Evolutionary conservation across 768 basidiomycete species (phyloP).

Genomic region (Holtermannia corniformis): DNA sequence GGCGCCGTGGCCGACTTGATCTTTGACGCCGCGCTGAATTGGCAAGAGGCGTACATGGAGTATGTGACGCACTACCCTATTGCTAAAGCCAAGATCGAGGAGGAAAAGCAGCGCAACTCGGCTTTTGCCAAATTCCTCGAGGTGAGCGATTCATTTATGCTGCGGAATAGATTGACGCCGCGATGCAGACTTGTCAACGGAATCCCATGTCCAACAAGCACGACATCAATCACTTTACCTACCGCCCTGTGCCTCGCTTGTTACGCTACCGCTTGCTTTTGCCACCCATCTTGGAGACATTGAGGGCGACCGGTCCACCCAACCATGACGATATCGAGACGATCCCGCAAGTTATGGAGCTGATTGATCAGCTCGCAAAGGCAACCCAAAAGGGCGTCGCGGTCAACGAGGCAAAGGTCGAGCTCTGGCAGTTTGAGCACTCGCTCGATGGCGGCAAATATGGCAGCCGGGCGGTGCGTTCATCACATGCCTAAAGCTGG

Average conservation of each 20-base stretch:
- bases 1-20: slow-evolving; percentile 40
- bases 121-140: slow-evolving; percentile 35
- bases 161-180: neutral
- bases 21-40: slow-evolving; percentile 40
- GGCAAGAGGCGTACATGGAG: slow-evolving; percentile 42
- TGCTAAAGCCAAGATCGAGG: slow-evolving; percentile 40
- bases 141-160: slow-evolving; percentile 9
- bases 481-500: neutral
- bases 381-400: slow-evolving; percentile 78
- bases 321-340: slow-evolving; percentile 71
- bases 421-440: slow-evolving; percentile 57
- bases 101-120: slow-evolving; percentile 29
- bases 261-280: slow-evolving; percentile 80
- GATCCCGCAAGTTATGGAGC: slow-evolving; percentile 76
- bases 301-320: slow-evolving; percentile 44
- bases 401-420: slow-evolving; percentile 77
- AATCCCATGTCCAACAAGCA: slow-evolving; percentile 69
- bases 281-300: slow-evolving; percentile 66
- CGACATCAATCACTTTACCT: slow-evolving; percentile 88
- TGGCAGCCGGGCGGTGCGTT: slow-evolving; percentile 19
- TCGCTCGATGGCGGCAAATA: slow-evolving; percentile 31
- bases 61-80: slow-evolving; percentile 42
- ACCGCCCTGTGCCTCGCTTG: slow-evolving; percentile 80
- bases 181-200: slow-evolving; percentile 45
- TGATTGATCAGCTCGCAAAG: slow-evolving; percentile 76